phyloP scores from a whole-genome alignment of 176 grass and related monocot genomes.

The Triticum urartu region DNA sequence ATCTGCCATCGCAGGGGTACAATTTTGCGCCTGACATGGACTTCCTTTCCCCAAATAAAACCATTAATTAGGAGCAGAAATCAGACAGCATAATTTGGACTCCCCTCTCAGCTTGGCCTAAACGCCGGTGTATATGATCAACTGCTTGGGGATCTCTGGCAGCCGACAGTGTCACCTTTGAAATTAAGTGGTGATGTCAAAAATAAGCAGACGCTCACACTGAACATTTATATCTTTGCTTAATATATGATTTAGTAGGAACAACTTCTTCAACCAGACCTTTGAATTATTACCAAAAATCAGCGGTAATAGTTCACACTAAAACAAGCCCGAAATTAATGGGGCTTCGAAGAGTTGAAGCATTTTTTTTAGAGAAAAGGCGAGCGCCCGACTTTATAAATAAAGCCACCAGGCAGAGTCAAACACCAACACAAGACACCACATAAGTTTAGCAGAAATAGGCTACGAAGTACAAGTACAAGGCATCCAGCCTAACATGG shows the following conservation, averaged over 20 bases:
- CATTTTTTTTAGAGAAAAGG: too few species aligned
- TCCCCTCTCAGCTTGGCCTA: neutral
- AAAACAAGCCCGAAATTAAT: neutral
- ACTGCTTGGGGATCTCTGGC: neutral
- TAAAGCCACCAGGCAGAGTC: too few species aligned
- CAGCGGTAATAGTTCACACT: neutral
- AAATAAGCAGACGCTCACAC: neutral
- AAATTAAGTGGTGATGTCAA: slow-evolving; percentile 8
- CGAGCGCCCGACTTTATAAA: too few species aligned
- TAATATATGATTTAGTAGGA: slow-evolving; percentile 11
- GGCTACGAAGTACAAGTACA: too few species aligned
- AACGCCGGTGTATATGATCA: neutral
- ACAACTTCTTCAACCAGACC: slow-evolving; percentile 5
- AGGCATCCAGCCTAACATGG: too few species aligned
- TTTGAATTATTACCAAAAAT: neutral
- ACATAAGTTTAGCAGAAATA: too few species aligned
- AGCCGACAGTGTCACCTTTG: neutral
- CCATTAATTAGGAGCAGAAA: neutral
- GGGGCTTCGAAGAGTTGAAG: too few species aligned
- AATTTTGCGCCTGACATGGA: neutral
- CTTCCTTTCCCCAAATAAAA: neutral
- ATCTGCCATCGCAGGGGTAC: neutral
- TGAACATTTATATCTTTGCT: neutral
- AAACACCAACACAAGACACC: too few species aligned
- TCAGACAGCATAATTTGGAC: neutral